Evolutionary conservation across 2,329 filamentous ascomycete species (phyloP), one percentile per base, ranked within the genome.

Genomic region (Fonsecaea monophora): DNA sequence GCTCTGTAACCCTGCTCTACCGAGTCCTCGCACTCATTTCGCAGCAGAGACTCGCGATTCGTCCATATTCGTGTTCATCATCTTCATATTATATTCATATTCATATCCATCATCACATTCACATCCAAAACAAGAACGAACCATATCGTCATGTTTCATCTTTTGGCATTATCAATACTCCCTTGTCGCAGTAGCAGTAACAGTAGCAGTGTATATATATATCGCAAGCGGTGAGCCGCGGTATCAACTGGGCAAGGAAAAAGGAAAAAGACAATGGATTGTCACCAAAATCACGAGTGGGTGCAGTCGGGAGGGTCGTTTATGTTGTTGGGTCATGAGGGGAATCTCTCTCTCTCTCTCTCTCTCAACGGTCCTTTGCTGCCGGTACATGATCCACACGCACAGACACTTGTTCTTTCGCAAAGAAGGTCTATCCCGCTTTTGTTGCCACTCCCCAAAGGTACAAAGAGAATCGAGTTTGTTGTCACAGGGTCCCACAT

Each of bases 401-500:
- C 6, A 25, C 42, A 21, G n/a, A 48, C 42, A 18, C 42, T 48
- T 48, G 42, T 48, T 48, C 42, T 21, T 48, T 25, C n/a, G 42
- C n/a, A 18, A 48, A 48, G 42, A 50, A 50, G 25, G 45, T 50
- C 45, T 50, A 50, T 50, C 45, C 18, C 25, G 18, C 45, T 50
- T 50, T 50, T 50, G 45, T 5, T 18, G 6, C 15, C 30, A 6
- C 37, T 38, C 6, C 45, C 40, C 40, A 15, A 42, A 18, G 40
- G 40, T 42, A 13, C 13, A 42, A 42, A 42, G 38, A 42, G 15
- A 32, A 32, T 32, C n/a, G 40, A n/a, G 15, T 13, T 30, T 25
- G 45, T 30, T 25, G 45, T 50, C 9, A 50, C 45, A 50, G 45
- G 21, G n/a, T 12, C 10, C 15, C 45, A 25, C 45, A 12, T 50